These are phyloP conservation scores for Ganoderma resinaceum DNA, from an alignment of 1,284 basidiomycete genomes.

Conservation along the genomic window DNA sequence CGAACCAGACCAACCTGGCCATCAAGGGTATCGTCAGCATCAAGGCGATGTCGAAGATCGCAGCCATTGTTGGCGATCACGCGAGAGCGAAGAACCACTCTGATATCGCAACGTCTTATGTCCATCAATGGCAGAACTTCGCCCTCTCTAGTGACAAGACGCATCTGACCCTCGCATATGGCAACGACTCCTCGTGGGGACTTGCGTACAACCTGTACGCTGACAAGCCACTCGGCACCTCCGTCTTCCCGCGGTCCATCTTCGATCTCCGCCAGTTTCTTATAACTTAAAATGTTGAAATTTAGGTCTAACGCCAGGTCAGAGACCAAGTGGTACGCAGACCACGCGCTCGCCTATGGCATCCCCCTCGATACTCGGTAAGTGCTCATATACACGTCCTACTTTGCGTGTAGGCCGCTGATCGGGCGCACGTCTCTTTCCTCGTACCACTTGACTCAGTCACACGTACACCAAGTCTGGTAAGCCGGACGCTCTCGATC, in stretches of 20 bases:
- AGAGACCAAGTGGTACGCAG: constrained; percentile 69
- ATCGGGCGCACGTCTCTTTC: constrained; percentile 5
- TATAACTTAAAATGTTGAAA: not conserved
- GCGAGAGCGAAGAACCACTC: constrained; percentile 60
- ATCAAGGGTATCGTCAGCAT: constrained; percentile 82
- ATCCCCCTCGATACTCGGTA: constrained; percentile 69
- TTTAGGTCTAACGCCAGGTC: constrained; percentile 14
- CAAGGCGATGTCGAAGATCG: constrained; percentile 69
- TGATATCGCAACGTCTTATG: constrained; percentile 62
- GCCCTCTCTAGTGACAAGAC: constrained; percentile 55
- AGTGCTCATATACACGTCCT: constrained; percentile 4
- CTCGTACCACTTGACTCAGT: constrained; percentile 38
- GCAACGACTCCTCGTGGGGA: constrained; percentile 61
- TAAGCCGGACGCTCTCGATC: constrained; percentile 31
- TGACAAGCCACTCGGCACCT: constrained; percentile 65
- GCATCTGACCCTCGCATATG: constrained; percentile 63
- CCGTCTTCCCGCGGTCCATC: constrained; percentile 66
- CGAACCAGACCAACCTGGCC: constrained; percentile 81
- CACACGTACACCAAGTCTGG: constrained; percentile 75
- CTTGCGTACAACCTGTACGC: constrained; percentile 71
- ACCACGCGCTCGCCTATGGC: constrained; percentile 53
- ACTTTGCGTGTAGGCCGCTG: constrained; percentile 6
- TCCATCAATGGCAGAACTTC: constrained; percentile 58
- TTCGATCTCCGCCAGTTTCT: constrained; percentile 63
- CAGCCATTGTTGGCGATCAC: constrained; percentile 55